A percentile compares a stretch with the other conserved stretches of the same genome.
phyloP scores from a whole-genome alignment of 257 asterid genomes.

The Forsythia suspensa region DNA sequence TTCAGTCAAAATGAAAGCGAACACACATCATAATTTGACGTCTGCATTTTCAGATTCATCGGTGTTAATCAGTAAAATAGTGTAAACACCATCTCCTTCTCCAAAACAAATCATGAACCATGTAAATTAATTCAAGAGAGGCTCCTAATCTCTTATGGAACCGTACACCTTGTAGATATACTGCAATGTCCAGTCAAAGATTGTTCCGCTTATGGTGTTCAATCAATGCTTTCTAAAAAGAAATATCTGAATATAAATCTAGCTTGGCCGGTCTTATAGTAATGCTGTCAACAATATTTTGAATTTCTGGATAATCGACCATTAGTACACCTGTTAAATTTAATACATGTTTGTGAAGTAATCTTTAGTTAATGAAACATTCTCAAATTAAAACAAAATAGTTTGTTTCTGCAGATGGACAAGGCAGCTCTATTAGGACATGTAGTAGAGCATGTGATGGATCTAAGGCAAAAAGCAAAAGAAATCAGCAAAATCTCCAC shows the following conservation, averaged over 20 bases:
- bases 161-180: no score
- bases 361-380: neutral
- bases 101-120: neutral
- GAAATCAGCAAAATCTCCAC: slow-evolving; percentile 47
- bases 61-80: no score
- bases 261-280: neutral
- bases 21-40: no score
- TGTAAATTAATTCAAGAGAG: neutral
- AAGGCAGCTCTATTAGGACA: slow-evolving; percentile 84
- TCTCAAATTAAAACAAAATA: neutral
- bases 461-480: slow-evolving; percentile 49
- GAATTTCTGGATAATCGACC: neutral
- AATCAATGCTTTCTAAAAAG: neutral
- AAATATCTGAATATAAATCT: neutral
- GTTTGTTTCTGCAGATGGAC: slow-evolving; percentile 63
- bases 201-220: neutral
- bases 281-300: no score
- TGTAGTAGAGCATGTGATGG: slow-evolving; percentile 75
- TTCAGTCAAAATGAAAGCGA: no score
- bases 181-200: no score
- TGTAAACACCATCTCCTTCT: neutral
- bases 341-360: neutral
- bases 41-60: no score
- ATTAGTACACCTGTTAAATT: neutral
- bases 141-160: neutral